These are phyloP conservation scores for Tuber indicum DNA, from an alignment of 495 filamentous ascomycete genomes.

Conservation along the genomic window DNA sequence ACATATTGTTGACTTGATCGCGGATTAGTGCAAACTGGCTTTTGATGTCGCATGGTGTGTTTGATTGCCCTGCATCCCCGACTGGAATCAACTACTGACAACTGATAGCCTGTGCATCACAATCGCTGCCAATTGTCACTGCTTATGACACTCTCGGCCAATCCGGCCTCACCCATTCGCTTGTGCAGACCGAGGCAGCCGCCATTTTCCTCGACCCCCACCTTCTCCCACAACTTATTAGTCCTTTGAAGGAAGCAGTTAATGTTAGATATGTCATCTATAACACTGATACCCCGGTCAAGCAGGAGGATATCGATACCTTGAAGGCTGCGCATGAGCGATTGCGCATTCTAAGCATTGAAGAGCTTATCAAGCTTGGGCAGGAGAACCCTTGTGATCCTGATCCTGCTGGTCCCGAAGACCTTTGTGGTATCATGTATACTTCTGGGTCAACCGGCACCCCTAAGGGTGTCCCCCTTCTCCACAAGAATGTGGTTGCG, in stretches of 20 bases:
- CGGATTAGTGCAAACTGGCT: constrained; percentile 63
- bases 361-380: constrained; percentile 75
- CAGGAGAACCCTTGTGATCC: constrained; percentile 76
- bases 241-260: constrained; percentile 71
- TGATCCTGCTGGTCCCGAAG: constrained; percentile 71
- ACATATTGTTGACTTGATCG: not conserved
- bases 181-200: constrained; percentile 77
- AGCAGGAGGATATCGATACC: constrained; percentile 71
- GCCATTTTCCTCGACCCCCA: constrained; percentile 86
- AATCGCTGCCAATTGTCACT: constrained; percentile 90
- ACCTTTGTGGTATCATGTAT: constrained; percentile 98
- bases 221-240: constrained; percentile 70
- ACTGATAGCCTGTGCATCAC: constrained; percentile 59
- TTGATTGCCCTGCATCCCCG: not conserved
- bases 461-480: constrained; percentile 90
- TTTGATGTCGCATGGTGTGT: constrained; percentile 60
- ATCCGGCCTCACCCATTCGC: constrained; percentile 84
- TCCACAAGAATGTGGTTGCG: constrained; percentile 81
- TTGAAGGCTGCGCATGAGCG: constrained; percentile 64
- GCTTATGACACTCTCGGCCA: constrained; percentile 97
- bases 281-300: constrained; percentile 70
- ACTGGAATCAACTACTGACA: constrained; percentile 10
- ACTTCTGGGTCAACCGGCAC: constrained; percentile 96
- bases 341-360: constrained; percentile 72
- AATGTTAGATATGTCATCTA: constrained; percentile 80